Evolutionary conservation across 148 eudicot genomes (phyloP).

Genomic region (Dysphania ambrosioides): DNA sequence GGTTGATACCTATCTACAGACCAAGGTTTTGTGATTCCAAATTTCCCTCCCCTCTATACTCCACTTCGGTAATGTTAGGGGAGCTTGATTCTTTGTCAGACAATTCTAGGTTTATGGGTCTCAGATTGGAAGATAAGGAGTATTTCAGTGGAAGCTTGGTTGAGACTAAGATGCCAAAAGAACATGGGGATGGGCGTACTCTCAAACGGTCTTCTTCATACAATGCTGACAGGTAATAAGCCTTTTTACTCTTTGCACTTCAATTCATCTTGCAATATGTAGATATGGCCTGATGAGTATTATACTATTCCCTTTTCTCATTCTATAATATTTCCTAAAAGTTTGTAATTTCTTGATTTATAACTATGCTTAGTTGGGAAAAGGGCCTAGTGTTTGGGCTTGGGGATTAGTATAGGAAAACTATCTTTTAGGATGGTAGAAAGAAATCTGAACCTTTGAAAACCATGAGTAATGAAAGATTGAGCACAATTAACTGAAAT

Average conservation of each 20-base stretch:
- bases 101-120: constrained; percentile 58
- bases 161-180: constrained; percentile 65
- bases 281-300: background rate
- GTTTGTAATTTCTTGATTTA: background rate
- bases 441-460: background rate
- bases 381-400: background rate
- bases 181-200: constrained; percentile 36
- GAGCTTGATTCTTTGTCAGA: constrained; percentile 77
- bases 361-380: background rate
- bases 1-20: constrained; percentile 66
- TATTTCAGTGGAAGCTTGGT: constrained; percentile 90
- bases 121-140: constrained; percentile 76
- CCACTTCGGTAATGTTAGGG: constrained; percentile 71
- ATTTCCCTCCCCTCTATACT: constrained; percentile 78
- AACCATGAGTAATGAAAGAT: no score
- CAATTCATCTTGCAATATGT: background rate
- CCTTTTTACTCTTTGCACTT: background rate
- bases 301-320: background rate
- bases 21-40: constrained; percentile 66
- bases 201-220: constrained; percentile 74
- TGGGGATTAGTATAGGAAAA: background rate
- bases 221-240: constrained; percentile 67
- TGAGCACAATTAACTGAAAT: background rate
- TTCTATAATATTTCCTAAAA: background rate
- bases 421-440: background rate